These are phyloP conservation scores for Deinandra increscens DNA, from an alignment of 129 eudicot genomes.

Conservation along the genomic window DNA sequence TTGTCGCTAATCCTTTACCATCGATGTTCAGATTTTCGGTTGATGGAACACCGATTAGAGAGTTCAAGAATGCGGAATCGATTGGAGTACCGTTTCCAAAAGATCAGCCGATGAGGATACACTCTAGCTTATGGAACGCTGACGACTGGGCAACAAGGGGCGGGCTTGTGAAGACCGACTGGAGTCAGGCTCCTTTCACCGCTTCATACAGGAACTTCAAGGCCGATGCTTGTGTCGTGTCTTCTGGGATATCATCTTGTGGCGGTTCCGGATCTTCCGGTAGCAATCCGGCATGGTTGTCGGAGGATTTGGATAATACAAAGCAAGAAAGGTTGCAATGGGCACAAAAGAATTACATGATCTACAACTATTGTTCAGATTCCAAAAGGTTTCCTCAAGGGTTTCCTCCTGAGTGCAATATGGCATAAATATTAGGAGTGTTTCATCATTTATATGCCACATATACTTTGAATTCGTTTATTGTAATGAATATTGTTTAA, in stretches of 20 bases:
- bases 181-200: conserved; percentile 56
- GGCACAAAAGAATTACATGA: conserved; percentile 62
- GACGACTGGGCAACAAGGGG: conserved; percentile 74
- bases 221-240: conserved; percentile 47
- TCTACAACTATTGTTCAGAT: conserved; percentile 58
- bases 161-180: conserved; percentile 53
- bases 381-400: conserved; percentile 54
- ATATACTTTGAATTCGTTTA: background rate
- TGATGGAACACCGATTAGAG: conserved; percentile 61
- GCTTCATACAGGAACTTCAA: conserved; percentile 51
- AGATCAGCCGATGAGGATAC: conserved; percentile 61
- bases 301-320: conserved; percentile 45
- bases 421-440: conserved; percentile 14
- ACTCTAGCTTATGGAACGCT: conserved; percentile 62
- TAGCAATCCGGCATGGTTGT: conserved; percentile 38
- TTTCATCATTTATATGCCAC: background rate
- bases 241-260: conserved; percentile 42
- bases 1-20: background rate
- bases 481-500: conserved; percentile 12
- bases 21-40: conserved; percentile 49
- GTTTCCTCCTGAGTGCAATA: conserved; percentile 48
- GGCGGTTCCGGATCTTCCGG: conserved; percentile 8
- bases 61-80: conserved; percentile 51
- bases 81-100: conserved; percentile 53
- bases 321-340: conserved; percentile 49